Evolutionary conservation across 2,329 filamentous ascomycete genomes (phyloP).

Genomic region (Knufia fluminis): DNA sequence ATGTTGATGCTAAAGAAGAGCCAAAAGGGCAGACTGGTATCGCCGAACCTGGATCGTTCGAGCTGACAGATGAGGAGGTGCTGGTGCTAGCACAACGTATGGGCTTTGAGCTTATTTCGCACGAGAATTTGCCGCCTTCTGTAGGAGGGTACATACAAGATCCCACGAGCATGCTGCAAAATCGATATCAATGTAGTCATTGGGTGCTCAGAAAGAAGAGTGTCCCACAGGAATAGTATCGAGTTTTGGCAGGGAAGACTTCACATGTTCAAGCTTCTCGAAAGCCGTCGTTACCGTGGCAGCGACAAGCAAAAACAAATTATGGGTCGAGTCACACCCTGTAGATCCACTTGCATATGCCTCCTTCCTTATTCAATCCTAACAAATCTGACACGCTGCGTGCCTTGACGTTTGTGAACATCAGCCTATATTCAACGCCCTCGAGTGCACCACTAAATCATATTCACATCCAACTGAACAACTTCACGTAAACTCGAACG

Average conservation of each 20-base stretch:
- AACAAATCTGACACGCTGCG: background rate
- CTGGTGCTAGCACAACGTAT: conserved; percentile 61
- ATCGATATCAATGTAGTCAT: conserved; percentile 66
- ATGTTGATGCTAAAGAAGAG: conserved; percentile 38
- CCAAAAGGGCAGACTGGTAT: conserved; percentile 50
- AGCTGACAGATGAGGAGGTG: conserved; percentile 84
- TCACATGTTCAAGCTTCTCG: too few relatives aligned
- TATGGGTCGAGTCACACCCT: background rate
- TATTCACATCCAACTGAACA: background rate
- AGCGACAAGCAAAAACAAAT: background rate
- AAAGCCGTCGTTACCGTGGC: conserved; percentile 2
- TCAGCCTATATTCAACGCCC: background rate
- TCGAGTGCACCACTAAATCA: background rate
- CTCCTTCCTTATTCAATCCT: background rate
- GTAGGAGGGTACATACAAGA: conserved; percentile 82
- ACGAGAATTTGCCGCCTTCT: conserved; percentile 34
- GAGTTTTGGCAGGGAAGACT: too few relatives aligned
- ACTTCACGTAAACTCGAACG: background rate
- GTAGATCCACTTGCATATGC: background rate
- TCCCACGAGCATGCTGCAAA: conserved; percentile 73
- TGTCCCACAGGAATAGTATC: background rate
- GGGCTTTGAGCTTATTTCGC: conserved; percentile 65
- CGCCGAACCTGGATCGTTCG: conserved; percentile 79
- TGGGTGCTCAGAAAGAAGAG: conserved; percentile 74
- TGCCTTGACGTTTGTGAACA: background rate